Percentiles rank a stretch among this genome's conserved stretches.
Evolutionary conservation across 139 green algal genomes (phyloP).

Genomic region (Micractinium sp.): DNA sequence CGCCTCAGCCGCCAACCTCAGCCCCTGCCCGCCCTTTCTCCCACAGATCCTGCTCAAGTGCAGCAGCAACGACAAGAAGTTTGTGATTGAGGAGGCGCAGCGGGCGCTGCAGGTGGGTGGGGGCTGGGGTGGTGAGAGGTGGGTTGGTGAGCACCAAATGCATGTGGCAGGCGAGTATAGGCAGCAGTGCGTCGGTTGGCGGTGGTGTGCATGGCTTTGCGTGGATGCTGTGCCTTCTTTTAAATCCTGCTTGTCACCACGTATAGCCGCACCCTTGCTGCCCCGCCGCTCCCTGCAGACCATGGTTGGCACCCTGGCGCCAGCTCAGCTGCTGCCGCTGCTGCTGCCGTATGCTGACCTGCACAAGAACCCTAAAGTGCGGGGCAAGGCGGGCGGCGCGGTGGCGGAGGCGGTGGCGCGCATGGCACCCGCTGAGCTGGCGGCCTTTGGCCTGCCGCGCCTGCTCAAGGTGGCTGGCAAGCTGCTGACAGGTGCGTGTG

Average conservation of each 20-base stretch:
- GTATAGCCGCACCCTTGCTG: background rate
- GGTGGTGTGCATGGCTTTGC: background rate
- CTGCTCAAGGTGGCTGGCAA: constrained; percentile 39
- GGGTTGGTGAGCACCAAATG: no score
- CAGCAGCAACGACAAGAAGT: constrained; percentile 71
- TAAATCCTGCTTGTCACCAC: background rate
- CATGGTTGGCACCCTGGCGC: constrained; percentile 30
- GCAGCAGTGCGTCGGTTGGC: background rate
- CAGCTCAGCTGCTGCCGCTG: constrained; percentile 29
- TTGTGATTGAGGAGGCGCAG: constrained; percentile 72
- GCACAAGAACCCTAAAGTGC: constrained; percentile 65
- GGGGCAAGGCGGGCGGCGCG: constrained; percentile 46
- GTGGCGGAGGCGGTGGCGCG: constrained; percentile 20
- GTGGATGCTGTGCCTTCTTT: no score
- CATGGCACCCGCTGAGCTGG: constrained; percentile 27
- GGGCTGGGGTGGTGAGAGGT: background rate
- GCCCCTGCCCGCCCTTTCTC: background rate
- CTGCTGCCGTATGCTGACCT: constrained; percentile 60
- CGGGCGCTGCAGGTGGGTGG: constrained; percentile 34
- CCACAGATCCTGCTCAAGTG: constrained; percentile 58
- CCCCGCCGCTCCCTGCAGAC: background rate
- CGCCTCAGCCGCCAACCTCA: no score
- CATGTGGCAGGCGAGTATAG: no score
- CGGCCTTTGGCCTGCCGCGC: constrained; percentile 30
- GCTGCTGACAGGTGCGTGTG: constrained; percentile 46